Percentiles rank a stretch among this genome's conserved stretches.
These are phyloP conservation scores for Tolypocladium nubicola DNA, from an alignment of 2,329 filamentous ascomycete species.

Conservation along the genomic window DNA sequence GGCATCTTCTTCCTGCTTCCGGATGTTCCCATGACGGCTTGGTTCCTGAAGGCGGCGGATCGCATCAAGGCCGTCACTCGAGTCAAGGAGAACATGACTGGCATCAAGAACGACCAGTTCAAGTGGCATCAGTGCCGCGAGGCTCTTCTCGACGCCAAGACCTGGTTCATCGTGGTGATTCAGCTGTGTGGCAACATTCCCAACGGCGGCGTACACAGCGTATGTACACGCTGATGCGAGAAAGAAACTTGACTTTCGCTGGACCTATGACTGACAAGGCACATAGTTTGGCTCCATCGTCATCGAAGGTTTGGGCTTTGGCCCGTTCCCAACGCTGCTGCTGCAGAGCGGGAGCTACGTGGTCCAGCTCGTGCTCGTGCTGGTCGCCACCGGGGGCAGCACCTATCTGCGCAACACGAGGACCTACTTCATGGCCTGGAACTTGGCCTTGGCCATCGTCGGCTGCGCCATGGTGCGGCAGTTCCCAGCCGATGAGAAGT, in stretches of 20 bases:
- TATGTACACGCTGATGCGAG: slow-evolving; percentile 1
- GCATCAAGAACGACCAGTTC: slow-evolving; percentile 17
- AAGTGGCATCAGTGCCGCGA: slow-evolving; percentile 14
- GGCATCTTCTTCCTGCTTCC: slow-evolving; percentile 10
- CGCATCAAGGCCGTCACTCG: slow-evolving; percentile 18
- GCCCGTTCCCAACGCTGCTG: slow-evolving; percentile 12
- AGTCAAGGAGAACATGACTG: slow-evolving; percentile 21
- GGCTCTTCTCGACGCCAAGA: slow-evolving; percentile 13
- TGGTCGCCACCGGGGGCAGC: slow-evolving; percentile 11
- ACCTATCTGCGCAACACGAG: slow-evolving; percentile 13
- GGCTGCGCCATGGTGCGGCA: slow-evolving; percentile 15
- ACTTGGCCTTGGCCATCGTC: slow-evolving; percentile 8
- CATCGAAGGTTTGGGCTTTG: slow-evolving; percentile 13
- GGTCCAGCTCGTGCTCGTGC: slow-evolving; percentile 13
- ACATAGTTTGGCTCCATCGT: slow-evolving; percentile 15
- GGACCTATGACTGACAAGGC: not conserved
- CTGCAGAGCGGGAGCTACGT: slow-evolving; percentile 9
- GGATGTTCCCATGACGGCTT: slow-evolving; percentile 13
- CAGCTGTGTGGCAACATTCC: slow-evolving; percentile 16
- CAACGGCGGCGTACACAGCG: slow-evolving; percentile 17
- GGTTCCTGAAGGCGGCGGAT: slow-evolving; percentile 16
- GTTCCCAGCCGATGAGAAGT: slow-evolving; percentile 6
- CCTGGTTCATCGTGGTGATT: slow-evolving; percentile 15
- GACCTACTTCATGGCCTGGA: slow-evolving; percentile 14
- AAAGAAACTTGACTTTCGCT: not conserved